Percentiles rank a stretch among this genome's conserved stretches.
Evolutionary conservation across 495 filamentous ascomycete genomes (phyloP).

Genomic region (Neurospora sp.): DNA sequence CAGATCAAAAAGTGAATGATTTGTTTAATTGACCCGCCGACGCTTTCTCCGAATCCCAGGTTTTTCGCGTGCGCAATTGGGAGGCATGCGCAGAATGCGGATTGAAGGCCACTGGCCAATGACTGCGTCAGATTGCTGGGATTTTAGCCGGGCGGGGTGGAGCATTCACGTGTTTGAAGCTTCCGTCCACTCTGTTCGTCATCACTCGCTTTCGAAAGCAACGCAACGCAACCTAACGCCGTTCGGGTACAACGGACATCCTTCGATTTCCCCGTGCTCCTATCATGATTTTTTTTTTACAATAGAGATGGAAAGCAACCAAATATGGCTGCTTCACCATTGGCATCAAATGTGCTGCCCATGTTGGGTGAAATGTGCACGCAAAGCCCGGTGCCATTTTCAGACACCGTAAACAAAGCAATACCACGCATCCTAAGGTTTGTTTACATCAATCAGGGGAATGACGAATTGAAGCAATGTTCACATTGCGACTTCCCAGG

Average conservation of each 20-base stretch:
- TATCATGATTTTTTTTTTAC: background rate
- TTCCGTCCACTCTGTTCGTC: constrained; percentile 6
- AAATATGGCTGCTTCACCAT: background rate
- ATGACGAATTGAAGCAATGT: background rate
- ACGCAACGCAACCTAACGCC: background rate
- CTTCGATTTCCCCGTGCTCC: background rate
- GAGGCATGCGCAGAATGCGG: constrained; percentile 12
- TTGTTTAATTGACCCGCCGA: constrained; percentile 22
- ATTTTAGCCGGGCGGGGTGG: constrained; percentile 7
- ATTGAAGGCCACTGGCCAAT: constrained; percentile 14
- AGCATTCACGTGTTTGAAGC: constrained; percentile 10
- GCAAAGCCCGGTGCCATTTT: background rate
- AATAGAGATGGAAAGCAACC: background rate
- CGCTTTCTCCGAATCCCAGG: constrained; percentile 10
- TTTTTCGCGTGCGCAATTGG: constrained; percentile 21
- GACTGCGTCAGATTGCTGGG: background rate
- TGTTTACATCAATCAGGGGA: background rate
- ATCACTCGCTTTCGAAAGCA: background rate
- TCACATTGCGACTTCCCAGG: background rate
- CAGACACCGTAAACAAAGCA: background rate
- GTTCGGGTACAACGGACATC: background rate
- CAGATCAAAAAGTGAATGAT: background rate
- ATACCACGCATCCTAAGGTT: background rate
- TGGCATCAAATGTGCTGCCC: background rate
- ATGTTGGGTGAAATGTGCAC: background rate